A percentile compares a stretch with the other conserved stretches of the same genome.
Conservation (phyloP, 257 asterid species). For the Penstemon newberryi region DNA sequence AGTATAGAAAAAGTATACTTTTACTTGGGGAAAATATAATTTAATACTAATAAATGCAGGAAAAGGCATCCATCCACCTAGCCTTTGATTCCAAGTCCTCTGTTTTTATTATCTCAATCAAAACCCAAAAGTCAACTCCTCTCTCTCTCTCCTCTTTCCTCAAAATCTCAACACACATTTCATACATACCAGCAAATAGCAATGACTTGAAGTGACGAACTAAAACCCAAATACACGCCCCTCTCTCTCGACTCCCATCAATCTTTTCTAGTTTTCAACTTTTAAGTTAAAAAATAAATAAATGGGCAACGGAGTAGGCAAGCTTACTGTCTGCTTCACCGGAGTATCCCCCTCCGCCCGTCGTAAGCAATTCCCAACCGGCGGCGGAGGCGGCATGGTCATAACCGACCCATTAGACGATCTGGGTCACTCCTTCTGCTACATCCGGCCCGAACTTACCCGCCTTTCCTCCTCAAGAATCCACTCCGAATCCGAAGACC, state of each 20-base stretch:
- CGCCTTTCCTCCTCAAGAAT: slow-evolving; percentile 61
- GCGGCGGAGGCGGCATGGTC: slow-evolving; percentile 27
- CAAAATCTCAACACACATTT: slow-evolving; percentile 10
- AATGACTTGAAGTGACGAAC: slow-evolving; percentile 25
- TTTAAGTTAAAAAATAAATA: neutral
- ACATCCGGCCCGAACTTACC: slow-evolving; percentile 67
- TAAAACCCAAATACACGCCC: neutral
- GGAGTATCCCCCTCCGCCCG: slow-evolving; percentile 48
- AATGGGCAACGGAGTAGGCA: slow-evolving; percentile 97
- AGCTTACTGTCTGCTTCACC: slow-evolving; percentile 74
- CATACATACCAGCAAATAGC: slow-evolving; percentile 12
- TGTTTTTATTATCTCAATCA: slow-evolving; percentile 58
- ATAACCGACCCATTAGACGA: slow-evolving; percentile 78
- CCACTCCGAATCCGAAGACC: slow-evolving; percentile 49
- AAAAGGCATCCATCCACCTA: slow-evolving; percentile 33
- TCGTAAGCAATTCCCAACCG: slow-evolving; percentile 38
- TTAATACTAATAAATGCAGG: slow-evolving; percentile 4
- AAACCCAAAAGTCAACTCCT: slow-evolving; percentile 62
- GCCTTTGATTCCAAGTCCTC: slow-evolving; percentile 34
- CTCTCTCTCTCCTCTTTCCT: slow-evolving; percentile 24
- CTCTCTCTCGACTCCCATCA: slow-evolving; percentile 2
- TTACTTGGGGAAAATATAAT: slow-evolving; percentile 8
- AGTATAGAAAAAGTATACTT: neutral
- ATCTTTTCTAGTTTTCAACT: neutral
- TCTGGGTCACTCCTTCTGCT: slow-evolving; percentile 92